phyloP scores from a whole-genome alignment of 768 basidiomycete genomes.

The Phallus indusiatus region DNA sequence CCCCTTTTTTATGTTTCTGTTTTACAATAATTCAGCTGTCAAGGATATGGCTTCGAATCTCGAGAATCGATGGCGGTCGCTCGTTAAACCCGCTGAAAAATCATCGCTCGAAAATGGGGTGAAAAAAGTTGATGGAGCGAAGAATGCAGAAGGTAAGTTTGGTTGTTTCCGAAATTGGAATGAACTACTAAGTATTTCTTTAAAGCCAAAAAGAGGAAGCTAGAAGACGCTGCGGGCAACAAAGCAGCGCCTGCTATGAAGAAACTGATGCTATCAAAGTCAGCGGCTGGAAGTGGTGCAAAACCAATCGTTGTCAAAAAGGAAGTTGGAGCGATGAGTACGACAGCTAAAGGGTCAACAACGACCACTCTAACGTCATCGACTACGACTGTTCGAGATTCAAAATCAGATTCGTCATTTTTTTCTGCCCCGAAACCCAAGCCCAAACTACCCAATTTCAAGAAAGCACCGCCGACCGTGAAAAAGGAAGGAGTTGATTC shows the following conservation, averaged over 20 bases:
- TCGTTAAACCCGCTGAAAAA: conserved; percentile 38
- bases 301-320: conserved; percentile 42
- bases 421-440: conserved; percentile 84
- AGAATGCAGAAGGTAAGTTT: conserved; percentile 65
- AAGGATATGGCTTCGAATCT: conserved; percentile 89
- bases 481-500: conserved; percentile 46
- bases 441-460: conserved; percentile 77
- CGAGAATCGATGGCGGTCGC: conserved; percentile 71
- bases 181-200: background rate
- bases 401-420: conserved; percentile 80
- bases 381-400: conserved; percentile 49
- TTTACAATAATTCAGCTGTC: conserved; percentile 52
- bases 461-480: conserved; percentile 41
- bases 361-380: background rate
- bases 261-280: conserved; percentile 46
- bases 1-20: conserved; percentile 29
- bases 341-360: background rate
- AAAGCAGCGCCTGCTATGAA: conserved; percentile 49
- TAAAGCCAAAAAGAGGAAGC: conserved; percentile 61
- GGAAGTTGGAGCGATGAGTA: conserved; percentile 30
- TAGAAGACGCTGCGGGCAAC: conserved; percentile 39
- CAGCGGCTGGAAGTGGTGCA: conserved; percentile 26
- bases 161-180: conserved; percentile 36
- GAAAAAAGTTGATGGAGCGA: conserved; percentile 29
- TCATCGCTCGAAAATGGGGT: conserved; percentile 9